Evolutionary conservation across 345 rosid genomes (phyloP).

Genomic region (Eucalyptus marginata): DNA sequence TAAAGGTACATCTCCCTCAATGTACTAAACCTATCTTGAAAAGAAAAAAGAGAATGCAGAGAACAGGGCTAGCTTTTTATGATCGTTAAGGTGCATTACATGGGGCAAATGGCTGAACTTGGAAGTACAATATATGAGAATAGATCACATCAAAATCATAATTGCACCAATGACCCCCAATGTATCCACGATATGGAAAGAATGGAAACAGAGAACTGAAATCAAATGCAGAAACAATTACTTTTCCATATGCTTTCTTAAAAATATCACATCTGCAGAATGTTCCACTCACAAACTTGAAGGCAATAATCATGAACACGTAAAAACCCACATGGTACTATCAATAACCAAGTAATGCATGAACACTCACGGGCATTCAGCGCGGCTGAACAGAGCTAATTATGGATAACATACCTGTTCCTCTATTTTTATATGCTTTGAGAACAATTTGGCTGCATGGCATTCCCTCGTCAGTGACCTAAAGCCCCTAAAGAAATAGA

Average conservation of each 20-base stretch:
- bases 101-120: neutral
- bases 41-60: neutral
- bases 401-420: slow-evolving; percentile 54
- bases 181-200: neutral
- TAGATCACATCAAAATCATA: neutral
- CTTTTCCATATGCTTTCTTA: neutral
- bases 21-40: neutral
- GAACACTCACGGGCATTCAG: neutral
- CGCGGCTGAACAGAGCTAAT: neutral
- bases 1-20: neutral
- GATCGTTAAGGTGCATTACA: neutral
- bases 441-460: slow-evolving; percentile 58
- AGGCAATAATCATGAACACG: neutral
- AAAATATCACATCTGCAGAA: neutral
- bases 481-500: slow-evolving; percentile 37
- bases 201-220: neutral
- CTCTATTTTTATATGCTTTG: slow-evolving; percentile 86
- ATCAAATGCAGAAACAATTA: neutral
- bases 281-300: neutral
- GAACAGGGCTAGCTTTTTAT: neutral
- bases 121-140: neutral
- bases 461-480: slow-evolving; percentile 60
- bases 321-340: neutral
- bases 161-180: neutral
- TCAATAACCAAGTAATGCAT: neutral